Base-by-base conservation (phyloP, 2,329 filamentous ascomycete genomes). In the Cryphonectria nitschkei region DNA sequence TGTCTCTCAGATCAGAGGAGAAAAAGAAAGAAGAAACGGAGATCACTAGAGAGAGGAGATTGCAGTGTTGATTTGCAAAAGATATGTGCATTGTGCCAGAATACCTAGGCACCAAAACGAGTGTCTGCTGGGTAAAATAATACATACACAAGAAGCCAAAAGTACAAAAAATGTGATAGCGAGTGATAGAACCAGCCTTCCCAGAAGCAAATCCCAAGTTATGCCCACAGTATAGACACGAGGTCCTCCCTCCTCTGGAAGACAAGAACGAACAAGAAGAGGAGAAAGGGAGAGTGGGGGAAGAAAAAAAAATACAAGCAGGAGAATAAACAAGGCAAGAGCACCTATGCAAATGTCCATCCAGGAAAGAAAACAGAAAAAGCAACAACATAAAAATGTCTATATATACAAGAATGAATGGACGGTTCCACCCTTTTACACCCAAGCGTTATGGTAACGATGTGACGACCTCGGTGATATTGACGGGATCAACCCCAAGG, bases 101-200 rank as follows among this genome's bases (percentile, higher is more conserved):
- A 61, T n/a, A 32, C 16, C 34, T 2, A 39, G 39, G 26, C 26
- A 32, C 11, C 61, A 29, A 32, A 11, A 39, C 61, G 61, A 64
- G 26, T 29, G 39, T 64, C n/a, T 39, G 58, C n/a, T 64, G 61
- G n/a, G 14, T 64, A 19, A 9, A 13, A 46, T 58, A 58, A 64
- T 64, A 46, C 60, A 41, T 64, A 64, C 61, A 64, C 61, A 46
- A 39, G 37, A 39, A 39, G 37, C 37, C 26, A 46, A 7, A 19
- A 64, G 19, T 6, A n/a, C 19, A 50, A 50, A 39, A 39, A 39
- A 29, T 26, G 2, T 58, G 7, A 2, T 13, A 64, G n/a, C 37
- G 61, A 64, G 61, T 46, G 61, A 64, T n/a, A 64, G 61, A 46
- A 32, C 26, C 61, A 32, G 22, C 39, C 37, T 46, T 46, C 61